phyloP scores from a whole-genome alignment of 1,284 basidiomycete genomes.

The Ustilago crameri region DNA sequence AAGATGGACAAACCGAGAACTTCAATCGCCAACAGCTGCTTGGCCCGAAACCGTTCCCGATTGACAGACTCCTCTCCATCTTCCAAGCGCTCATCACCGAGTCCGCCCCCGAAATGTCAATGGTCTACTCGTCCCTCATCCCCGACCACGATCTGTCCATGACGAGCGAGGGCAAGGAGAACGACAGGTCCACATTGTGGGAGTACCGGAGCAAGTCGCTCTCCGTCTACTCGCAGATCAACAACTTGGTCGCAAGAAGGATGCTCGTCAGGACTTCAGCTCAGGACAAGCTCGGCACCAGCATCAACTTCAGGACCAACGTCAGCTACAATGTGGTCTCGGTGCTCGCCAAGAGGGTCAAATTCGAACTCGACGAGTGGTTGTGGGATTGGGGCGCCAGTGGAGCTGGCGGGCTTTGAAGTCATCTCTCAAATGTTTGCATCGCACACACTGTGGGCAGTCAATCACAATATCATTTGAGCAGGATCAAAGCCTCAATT shows the following conservation, averaged over 20 bases:
- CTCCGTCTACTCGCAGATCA: constrained; percentile 47
- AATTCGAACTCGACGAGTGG: constrained; percentile 54
- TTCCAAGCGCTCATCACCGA: constrained; percentile 84
- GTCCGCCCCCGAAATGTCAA: constrained; percentile 73
- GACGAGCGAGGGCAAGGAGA: constrained; percentile 42
- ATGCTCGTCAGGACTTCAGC: constrained; percentile 46
- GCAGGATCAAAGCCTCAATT: background rate
- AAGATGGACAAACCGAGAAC: constrained; percentile 43
- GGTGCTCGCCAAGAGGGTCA: constrained; percentile 40
- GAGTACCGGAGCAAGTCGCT: constrained; percentile 31
- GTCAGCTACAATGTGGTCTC: constrained; percentile 37
- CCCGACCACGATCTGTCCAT: constrained; percentile 63
- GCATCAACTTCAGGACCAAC: constrained; percentile 50
- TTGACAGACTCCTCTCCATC: constrained; percentile 85
- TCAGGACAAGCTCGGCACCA: constrained; percentile 39
- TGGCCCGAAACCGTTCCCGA: constrained; percentile 82
- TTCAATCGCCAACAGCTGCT: constrained; percentile 78
- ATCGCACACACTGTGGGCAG: background rate
- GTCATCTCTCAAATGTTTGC: too few species aligned
- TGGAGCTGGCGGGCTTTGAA: constrained; percentile 20
- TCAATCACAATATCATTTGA: background rate
- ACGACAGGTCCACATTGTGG: constrained; percentile 35
- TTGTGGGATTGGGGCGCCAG: constrained; percentile 52
- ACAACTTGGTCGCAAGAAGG: constrained; percentile 39
- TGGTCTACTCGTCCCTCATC: constrained; percentile 59